A percentile compares a stretch with the other conserved stretches of the same genome.
Evolutionary conservation across 2,329 filamentous ascomycete genomes (phyloP).

Genomic region (Aspergillus pseudotamarii): DNA sequence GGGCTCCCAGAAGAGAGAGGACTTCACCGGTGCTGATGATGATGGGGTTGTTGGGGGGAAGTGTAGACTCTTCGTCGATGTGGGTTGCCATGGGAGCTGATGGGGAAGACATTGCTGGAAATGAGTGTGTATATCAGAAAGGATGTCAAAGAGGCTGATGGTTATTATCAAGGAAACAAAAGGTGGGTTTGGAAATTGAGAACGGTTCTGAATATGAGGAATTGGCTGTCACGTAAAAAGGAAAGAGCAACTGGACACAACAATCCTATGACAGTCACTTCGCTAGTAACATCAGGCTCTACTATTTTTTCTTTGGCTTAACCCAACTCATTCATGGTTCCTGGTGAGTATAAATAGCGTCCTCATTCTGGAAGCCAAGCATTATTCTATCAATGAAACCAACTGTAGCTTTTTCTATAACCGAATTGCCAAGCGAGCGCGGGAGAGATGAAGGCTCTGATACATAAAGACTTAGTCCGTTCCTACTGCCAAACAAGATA

Average conservation of each 20-base stretch:
- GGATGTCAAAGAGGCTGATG: neutral
- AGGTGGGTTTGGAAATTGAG: too few species aligned
- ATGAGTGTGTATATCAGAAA: neutral
- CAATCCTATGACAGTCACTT: too few species aligned
- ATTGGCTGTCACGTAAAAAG: neutral
- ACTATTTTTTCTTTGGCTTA: too few species aligned
- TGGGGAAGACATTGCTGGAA: neutral
- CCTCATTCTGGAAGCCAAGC: too few species aligned
- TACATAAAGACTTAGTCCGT: neutral
- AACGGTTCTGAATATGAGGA: neutral
- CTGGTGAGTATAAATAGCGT: too few species aligned
- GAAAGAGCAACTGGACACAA: neutral
- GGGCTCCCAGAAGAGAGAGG: constrained; percentile 22
- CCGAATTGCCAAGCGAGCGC: neutral
- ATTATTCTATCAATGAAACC: too few species aligned
- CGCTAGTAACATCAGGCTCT: too few species aligned
- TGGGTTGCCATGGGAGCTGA: neutral
- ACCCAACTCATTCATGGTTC: too few species aligned
- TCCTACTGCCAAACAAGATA: neutral
- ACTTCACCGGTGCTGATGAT: constrained; percentile 14
- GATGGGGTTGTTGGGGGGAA: constrained; percentile 2
- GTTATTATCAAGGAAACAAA: neutral
- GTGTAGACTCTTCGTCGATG: neutral
- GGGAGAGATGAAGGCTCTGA: too few species aligned
- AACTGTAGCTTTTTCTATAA: neutral